Percentiles rank a stretch among this genome's conserved stretches.
Conservation (phyloP, 441 rosid genomes). For the Francoa sonchifolia region DNA sequence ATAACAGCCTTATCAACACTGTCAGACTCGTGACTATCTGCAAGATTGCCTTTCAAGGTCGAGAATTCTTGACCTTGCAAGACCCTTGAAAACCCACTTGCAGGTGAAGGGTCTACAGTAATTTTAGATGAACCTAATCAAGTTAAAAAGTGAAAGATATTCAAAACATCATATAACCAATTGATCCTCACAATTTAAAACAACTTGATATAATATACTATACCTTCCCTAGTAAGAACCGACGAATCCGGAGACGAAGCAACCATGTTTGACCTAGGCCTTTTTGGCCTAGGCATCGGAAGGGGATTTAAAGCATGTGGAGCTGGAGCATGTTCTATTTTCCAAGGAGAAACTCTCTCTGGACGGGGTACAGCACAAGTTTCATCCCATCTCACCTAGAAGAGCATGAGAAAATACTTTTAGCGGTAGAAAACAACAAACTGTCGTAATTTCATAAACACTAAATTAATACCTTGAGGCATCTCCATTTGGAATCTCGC, state of each 20-base stretch:
- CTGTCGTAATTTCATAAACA: background rate
- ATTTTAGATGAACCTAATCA: conserved; percentile 50
- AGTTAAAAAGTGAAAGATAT: background rate
- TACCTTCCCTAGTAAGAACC: conserved; percentile 75
- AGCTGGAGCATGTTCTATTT: conserved; percentile 82
- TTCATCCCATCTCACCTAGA: conserved; percentile 96
- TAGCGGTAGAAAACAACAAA: conserved; percentile 8
- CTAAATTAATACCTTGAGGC: conserved; percentile 52
- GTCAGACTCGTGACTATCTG: conserved; percentile 50
- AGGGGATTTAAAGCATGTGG: conserved; percentile 75
- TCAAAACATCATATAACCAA: background rate
- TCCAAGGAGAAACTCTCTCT: conserved; percentile 96
- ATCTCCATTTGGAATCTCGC: conserved; percentile 91
- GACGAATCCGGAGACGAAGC: conserved; percentile 64
- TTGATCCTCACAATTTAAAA: too few relatives aligned
- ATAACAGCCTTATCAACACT: conserved; percentile 46
- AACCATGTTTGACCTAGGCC: conserved; percentile 53
- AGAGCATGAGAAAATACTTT: conserved; percentile 1
- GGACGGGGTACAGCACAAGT: conserved; percentile 67
- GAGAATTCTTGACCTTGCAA: conserved; percentile 94
- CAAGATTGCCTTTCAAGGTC: conserved; percentile 59
- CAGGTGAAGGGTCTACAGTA: conserved; percentile 48
- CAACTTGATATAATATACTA: background rate
- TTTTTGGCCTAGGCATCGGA: conserved; percentile 68
- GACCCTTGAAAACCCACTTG: conserved; percentile 76